These are phyloP conservation scores for Pythium sukuiense DNA, from an alignment of 352 stramenopile species.

Conservation along the genomic window DNA sequence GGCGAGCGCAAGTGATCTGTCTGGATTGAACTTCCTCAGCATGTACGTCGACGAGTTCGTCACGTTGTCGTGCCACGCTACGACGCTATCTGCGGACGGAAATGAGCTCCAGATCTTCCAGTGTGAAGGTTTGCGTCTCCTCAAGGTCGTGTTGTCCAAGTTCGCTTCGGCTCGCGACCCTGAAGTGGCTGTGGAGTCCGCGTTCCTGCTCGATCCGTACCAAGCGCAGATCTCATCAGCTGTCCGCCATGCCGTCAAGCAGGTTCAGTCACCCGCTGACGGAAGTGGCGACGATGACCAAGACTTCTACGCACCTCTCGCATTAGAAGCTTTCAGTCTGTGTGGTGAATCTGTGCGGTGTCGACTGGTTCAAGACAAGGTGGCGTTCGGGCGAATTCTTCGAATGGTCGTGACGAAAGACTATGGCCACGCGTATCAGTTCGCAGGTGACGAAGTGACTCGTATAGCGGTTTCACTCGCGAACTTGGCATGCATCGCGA, in stretches of 20 bases:
- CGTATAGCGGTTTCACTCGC: conserved; percentile 55
- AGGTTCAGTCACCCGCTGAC: conserved; percentile 23
- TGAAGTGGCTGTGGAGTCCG: conserved; percentile 53
- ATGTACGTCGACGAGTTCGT: conserved; percentile 90
- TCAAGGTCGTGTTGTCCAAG: conserved; percentile 63
- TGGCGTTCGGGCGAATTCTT: conserved; percentile 64
- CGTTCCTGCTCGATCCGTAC: conserved; percentile 77
- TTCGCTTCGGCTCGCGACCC: conserved; percentile 65
- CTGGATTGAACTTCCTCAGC: conserved; percentile 62
- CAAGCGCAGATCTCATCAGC: conserved; percentile 82
- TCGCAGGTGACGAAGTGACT: conserved; percentile 56
- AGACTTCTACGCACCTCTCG: conserved; percentile 65
- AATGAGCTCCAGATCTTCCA: conserved; percentile 83
- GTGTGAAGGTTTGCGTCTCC: conserved; percentile 58
- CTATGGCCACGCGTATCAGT: conserved; percentile 61
- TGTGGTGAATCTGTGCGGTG: conserved; percentile 49
- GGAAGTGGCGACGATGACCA: conserved; percentile 23
- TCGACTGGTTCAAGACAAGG: conserved; percentile 71
- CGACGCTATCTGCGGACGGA: conserved; percentile 65
- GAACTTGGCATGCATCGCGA: conserved; percentile 61
- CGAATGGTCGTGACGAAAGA: conserved; percentile 57
- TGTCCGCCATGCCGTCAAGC: conserved; percentile 73
- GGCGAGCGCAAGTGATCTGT: background rate
- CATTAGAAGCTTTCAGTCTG: conserved; percentile 69
- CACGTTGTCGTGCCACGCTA: conserved; percentile 76